phyloP scores from a whole-genome alignment of 2,329 filamentous ascomycete genomes.

The Cladosporium sphaerospermum region DNA sequence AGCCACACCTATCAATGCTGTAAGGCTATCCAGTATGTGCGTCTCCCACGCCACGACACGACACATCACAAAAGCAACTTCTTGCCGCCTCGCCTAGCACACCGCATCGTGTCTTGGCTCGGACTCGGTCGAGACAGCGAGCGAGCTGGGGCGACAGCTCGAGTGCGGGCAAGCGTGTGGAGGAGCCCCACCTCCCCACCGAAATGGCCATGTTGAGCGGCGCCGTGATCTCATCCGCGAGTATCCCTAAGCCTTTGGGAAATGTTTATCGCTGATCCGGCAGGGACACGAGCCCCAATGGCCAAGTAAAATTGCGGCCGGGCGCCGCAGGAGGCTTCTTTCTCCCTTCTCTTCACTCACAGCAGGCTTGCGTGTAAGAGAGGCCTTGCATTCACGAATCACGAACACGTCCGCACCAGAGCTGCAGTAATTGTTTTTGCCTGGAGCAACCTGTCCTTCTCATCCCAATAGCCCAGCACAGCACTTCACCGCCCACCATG shows the following conservation, averaged over 20 bases:
- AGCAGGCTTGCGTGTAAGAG: neutral
- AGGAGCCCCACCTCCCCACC: constrained; percentile 1
- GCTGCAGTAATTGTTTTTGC: neutral
- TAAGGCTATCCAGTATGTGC: too few relatives aligned
- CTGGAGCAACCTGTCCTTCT: neutral
- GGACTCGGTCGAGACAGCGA: too few relatives aligned
- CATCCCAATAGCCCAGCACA: neutral
- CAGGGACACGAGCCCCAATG: constrained; percentile 1
- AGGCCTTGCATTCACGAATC: neutral
- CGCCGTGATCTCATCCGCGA: constrained; percentile 10
- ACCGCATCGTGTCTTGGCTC: too few relatives aligned
- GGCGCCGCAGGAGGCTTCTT: neutral
- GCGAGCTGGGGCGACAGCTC: too few relatives aligned
- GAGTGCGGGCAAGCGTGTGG: neutral
- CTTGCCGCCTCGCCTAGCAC: too few relatives aligned
- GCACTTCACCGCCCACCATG: constrained; percentile 5
- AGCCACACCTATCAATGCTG: too few relatives aligned
- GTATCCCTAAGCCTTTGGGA: neutral
- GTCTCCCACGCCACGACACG: too few relatives aligned
- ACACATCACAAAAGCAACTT: too few relatives aligned
- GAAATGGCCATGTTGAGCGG: constrained; percentile 2
- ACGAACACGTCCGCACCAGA: neutral
- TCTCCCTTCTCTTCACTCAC: neutral
- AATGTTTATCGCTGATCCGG: constrained; percentile 2
- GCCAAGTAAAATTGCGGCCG: constrained; percentile 3